Evolutionary conservation across 2,329 filamentous ascomycete genomes (phyloP).

Genomic region (Diaporthe sp.): DNA sequence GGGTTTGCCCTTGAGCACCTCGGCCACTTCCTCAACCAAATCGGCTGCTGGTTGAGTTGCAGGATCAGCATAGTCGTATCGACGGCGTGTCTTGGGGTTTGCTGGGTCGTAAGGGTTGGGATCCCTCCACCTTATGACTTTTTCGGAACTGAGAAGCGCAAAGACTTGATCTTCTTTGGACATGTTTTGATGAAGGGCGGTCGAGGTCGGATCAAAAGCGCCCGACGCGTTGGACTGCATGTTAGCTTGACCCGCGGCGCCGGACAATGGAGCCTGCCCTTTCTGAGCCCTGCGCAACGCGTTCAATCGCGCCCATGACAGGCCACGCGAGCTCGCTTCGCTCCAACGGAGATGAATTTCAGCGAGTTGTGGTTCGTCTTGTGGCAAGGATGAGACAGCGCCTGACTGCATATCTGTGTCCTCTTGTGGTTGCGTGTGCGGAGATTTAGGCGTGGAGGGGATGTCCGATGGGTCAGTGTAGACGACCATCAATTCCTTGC

Average conservation of each 20-base stretch:
- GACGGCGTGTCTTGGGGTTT: slow-evolving; percentile 44
- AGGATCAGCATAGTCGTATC: slow-evolving; percentile 54
- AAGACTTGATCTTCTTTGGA: slow-evolving; percentile 54
- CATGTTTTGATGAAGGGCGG: slow-evolving; percentile 39
- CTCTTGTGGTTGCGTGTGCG: slow-evolving; percentile 41
- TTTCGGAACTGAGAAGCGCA: slow-evolving; percentile 55
- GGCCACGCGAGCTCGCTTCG: slow-evolving; percentile 57
- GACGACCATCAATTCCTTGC: slow-evolving; percentile 69
- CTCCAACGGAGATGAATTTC: slow-evolving; percentile 62
- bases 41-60: slow-evolving; percentile 54
- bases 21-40: slow-evolving; percentile 54
- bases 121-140: slow-evolving; percentile 55
- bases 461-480: slow-evolving; percentile 66
- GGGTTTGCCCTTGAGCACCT: slow-evolving; percentile 55
- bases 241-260: slow-evolving; percentile 8
- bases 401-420: slow-evolving; percentile 28
- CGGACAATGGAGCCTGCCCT: slow-evolving; percentile 21
- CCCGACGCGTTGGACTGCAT: slow-evolving; percentile 40
- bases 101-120: slow-evolving; percentile 50
- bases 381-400: slow-evolving; percentile 19
- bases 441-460: slow-evolving; percentile 66
- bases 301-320: slow-evolving; percentile 52
- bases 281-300: slow-evolving; percentile 51
- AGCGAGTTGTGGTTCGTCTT: slow-evolving; percentile 52
- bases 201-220: slow-evolving; percentile 36